Percentiles rank a stretch among this genome's conserved stretches.
These are phyloP conservation scores for Monilinia vaccinii-corymbosi DNA, from an alignment of 2,329 filamentous ascomycete species.

Conservation along the genomic window DNA sequence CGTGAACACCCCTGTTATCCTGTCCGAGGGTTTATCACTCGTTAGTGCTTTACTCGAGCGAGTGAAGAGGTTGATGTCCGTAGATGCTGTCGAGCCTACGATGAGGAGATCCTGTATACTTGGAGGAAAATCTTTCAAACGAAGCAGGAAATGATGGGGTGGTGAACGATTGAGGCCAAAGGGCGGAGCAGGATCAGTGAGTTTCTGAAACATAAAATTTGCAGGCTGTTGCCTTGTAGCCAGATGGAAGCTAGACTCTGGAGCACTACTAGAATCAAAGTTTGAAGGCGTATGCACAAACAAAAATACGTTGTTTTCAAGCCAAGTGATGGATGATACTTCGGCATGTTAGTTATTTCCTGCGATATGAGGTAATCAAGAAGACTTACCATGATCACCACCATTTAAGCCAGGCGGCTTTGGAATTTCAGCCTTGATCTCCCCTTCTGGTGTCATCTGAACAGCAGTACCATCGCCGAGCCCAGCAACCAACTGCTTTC, in stretches of 20 bases:
- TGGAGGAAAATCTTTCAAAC: conserved; percentile 73
- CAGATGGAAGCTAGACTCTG: conserved; percentile 67
- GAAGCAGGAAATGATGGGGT: conserved; percentile 68
- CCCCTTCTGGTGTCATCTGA: conserved; percentile 78
- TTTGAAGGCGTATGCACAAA: conserved; percentile 64
- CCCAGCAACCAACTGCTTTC: conserved; percentile 87
- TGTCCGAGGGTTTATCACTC: conserved; percentile 47
- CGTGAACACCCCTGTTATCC: conserved; percentile 60
- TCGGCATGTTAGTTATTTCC: conserved; percentile 20
- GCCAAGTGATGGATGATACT: conserved; percentile 79
- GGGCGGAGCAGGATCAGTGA: conserved; percentile 65
- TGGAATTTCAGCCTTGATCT: conserved; percentile 68
- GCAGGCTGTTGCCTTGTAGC: conserved; percentile 55
- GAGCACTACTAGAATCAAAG: conserved; percentile 41
- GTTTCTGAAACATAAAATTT: conserved; percentile 62
- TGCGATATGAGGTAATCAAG: background rate
- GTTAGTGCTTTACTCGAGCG: conserved; percentile 62
- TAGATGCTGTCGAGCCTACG: conserved; percentile 69
- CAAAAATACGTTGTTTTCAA: conserved; percentile 80
- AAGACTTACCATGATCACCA: conserved; percentile 56
- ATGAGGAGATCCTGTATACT: conserved; percentile 74
- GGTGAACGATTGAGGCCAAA: conserved; percentile 56
- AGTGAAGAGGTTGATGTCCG: conserved; percentile 71
- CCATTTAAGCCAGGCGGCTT: conserved; percentile 57
- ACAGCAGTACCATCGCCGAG: conserved; percentile 68